These are phyloP conservation scores for Limonomyces culmigenus DNA, from an alignment of 1,284 basidiomycete genomes.

Conservation along the genomic window DNA sequence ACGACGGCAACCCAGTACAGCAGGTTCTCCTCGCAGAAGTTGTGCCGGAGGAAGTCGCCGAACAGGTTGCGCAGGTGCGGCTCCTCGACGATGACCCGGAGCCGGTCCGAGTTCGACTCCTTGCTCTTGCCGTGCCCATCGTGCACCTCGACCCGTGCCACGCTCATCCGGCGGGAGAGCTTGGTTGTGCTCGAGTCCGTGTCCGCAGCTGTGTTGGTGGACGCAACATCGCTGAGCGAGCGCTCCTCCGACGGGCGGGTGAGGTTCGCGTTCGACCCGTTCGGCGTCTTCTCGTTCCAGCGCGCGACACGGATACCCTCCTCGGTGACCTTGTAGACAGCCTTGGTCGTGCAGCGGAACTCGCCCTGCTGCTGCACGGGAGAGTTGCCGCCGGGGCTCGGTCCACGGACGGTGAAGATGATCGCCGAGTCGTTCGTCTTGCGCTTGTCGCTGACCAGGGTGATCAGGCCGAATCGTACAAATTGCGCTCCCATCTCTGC, in stretches of 20 bases:
- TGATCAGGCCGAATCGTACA: constrained; percentile 85
- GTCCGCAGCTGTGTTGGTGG: constrained; percentile 17
- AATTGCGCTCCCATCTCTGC: constrained; percentile 97
- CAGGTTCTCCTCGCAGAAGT: constrained; percentile 97
- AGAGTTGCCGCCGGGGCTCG: constrained; percentile 54
- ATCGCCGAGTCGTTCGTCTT: constrained; percentile 80
- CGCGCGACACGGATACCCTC: constrained; percentile 75
- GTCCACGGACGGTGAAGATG: constrained; percentile 80
- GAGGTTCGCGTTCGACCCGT: constrained; percentile 46
- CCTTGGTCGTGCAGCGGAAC: constrained; percentile 89
- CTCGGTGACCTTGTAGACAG: constrained; percentile 87
- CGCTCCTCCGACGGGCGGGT: constrained; percentile 19
- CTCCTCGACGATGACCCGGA: constrained; percentile 88
- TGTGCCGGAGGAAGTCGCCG: constrained; percentile 84
- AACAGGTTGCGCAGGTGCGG: constrained; percentile 81
- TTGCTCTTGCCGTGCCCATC: constrained; percentile 41
- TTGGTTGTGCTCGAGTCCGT: constrained; percentile 32
- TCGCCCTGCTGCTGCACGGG: constrained; percentile 77
- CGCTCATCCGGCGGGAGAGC: constrained; percentile 62
- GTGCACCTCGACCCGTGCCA: constrained; percentile 60
- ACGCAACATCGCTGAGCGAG: constrained; percentile 21
- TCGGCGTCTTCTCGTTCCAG: constrained; percentile 63
- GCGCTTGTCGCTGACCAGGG: constrained; percentile 73
- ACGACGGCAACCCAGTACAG: constrained; percentile 95
- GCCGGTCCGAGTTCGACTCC: constrained; percentile 82